Conservation (phyloP, 116 monocot genomes). For the Cymodocea nodosa region DNA sequence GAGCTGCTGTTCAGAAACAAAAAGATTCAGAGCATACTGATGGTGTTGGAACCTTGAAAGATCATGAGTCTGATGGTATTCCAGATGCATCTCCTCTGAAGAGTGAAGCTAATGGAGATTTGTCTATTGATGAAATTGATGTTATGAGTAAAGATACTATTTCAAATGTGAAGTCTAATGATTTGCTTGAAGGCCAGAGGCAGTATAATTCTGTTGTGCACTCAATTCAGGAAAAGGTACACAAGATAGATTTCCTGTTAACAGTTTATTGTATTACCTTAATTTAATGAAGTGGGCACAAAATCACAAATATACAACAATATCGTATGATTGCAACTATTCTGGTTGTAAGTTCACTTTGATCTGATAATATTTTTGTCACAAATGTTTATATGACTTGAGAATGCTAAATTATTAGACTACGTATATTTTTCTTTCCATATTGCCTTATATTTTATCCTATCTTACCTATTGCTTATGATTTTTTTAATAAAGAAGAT, state of each 20-base stretch:
- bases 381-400: too few species aligned
- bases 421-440: too few species aligned
- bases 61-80: slow-evolving; percentile 31
- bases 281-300: not conserved
- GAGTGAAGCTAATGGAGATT: slow-evolving; percentile 26
- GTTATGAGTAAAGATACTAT: slow-evolving; percentile 13
- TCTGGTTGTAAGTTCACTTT: too few species aligned
- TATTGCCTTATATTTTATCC: too few species aligned
- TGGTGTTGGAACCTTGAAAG: slow-evolving; percentile 26
- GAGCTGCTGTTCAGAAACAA: slow-evolving; percentile 92
- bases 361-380: too few species aligned
- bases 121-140: slow-evolving; percentile 33
- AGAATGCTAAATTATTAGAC: too few species aligned
- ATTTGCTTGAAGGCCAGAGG: slow-evolving; percentile 89
- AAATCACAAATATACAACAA: too few species aligned
- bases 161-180: slow-evolving; percentile 36
- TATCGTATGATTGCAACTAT: too few species aligned
- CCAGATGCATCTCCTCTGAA: slow-evolving; percentile 20
- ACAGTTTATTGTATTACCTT: not conserved
- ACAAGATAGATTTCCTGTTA: not conserved
- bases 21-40: slow-evolving; percentile 77
- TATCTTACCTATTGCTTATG: too few species aligned
- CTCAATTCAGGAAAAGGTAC: slow-evolving; percentile 96
- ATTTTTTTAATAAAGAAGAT: too few species aligned
- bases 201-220: slow-evolving; percentile 94